Evolutionary conservation across 371 early-diverging fungal genomes (phyloP).

Genomic region (Mortierella sp.): DNA sequence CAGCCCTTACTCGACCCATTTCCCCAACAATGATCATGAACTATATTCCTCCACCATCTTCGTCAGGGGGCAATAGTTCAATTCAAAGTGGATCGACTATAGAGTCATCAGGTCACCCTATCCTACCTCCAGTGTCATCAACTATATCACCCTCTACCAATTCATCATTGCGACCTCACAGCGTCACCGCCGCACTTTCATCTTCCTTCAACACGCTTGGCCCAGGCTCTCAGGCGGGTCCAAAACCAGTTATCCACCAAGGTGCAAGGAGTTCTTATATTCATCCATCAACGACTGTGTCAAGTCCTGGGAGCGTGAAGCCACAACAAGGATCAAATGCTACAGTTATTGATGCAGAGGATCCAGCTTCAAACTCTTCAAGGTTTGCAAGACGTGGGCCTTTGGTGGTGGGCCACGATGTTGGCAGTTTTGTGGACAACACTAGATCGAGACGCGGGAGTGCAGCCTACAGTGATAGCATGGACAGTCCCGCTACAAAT

Average conservation of each 20-base stretch:
- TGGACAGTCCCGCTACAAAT: constrained; percentile 8
- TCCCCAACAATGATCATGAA: constrained; percentile 42
- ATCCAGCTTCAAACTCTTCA: constrained; percentile 22
- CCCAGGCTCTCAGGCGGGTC: constrained; percentile 17
- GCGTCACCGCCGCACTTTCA: constrained; percentile 33
- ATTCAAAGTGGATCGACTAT: not conserved
- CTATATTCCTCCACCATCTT: constrained; percentile 34
- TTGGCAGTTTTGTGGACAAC: constrained; percentile 7
- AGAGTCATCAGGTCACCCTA: not conserved
- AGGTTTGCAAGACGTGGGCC: constrained; percentile 43
- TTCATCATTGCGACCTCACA: constrained; percentile 20
- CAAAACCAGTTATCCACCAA: constrained; percentile 14
- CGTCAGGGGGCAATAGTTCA: not conserved
- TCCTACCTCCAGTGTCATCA: constrained; percentile 5
- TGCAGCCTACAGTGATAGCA: constrained; percentile 20
- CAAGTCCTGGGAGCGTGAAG: not conserved
- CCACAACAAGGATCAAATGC: not conserved
- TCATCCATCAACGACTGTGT: not conserved
- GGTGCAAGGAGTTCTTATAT: constrained; percentile 26
- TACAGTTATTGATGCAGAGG: constrained; percentile 9
- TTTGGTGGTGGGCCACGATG: constrained; percentile 22
- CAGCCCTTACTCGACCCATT: constrained; percentile 49
- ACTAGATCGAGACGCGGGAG: constrained; percentile 27
- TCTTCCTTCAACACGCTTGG: constrained; percentile 33
- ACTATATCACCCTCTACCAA: constrained; percentile 5